Percentiles rank a stretch among this genome's conserved stretches.
Evolutionary conservation across 441 rosid species (phyloP).

Genomic region (Capsella rubella): DNA sequence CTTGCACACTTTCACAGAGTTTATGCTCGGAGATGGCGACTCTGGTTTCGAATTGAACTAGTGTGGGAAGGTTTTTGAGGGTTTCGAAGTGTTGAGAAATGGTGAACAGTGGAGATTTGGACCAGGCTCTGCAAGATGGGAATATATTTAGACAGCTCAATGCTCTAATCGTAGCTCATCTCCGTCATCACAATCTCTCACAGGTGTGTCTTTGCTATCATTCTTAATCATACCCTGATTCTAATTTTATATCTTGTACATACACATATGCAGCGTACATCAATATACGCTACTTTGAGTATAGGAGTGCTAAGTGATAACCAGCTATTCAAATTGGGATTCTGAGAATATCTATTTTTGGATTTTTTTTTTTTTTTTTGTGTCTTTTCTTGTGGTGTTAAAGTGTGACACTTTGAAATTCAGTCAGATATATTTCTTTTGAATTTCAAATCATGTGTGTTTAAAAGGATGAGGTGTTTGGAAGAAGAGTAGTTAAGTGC

Average conservation of each 20-base stretch:
- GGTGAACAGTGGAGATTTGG: conserved; percentile 59
- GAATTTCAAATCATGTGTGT: neutral
- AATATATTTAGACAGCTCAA: conserved; percentile 70
- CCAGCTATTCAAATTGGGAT: neutral
- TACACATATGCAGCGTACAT: neutral
- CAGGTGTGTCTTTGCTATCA: conserved; percentile 50
- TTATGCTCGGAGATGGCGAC: conserved; percentile 32
- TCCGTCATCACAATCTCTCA: conserved; percentile 75
- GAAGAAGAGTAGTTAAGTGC: conserved; percentile 15
- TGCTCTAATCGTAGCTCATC: conserved; percentile 83
- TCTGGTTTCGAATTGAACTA: conserved; percentile 25
- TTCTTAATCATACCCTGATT: neutral
- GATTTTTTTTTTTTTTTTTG: neutral
- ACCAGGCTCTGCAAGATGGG: conserved; percentile 78
- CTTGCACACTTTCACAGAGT: neutral
- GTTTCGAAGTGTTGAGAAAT: conserved; percentile 30
- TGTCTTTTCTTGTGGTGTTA: too few species aligned
- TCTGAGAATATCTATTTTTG: conserved; percentile 5
- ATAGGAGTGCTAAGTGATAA: too few species aligned
- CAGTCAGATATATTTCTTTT: neutral
- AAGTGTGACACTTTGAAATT: conserved; percentile 14
- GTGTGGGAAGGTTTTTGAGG: conserved; percentile 11
- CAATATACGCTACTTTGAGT: neutral
- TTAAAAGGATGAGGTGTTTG: neutral
- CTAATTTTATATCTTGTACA: conserved; percentile 1